Evolutionary conservation across 805 yeast genomes (phyloP).

Genomic region (Cyberlindnera bimundalis): DNA sequence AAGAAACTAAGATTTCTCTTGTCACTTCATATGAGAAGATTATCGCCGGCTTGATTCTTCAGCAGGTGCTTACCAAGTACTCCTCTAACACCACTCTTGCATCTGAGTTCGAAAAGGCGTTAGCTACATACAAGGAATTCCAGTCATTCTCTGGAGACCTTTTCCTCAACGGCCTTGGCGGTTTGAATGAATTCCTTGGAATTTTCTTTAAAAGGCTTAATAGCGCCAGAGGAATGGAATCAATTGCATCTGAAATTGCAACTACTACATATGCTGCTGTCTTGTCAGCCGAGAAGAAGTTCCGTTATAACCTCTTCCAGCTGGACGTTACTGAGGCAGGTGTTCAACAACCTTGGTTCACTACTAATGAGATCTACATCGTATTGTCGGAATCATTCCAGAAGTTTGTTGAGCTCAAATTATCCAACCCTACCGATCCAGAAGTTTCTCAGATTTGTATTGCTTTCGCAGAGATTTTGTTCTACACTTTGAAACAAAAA

Average conservation of each 20-base stretch:
- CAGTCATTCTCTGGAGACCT: conserved; percentile 24
- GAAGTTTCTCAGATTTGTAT: conserved; percentile 29
- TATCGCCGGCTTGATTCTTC: conserved; percentile 38
- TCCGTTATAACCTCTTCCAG: conserved; percentile 33
- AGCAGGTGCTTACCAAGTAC: conserved; percentile 10
- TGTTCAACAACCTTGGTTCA: conserved; percentile 44
- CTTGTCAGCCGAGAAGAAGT: conserved; percentile 38
- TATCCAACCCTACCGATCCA: conserved; percentile 7
- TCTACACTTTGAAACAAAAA: conserved; percentile 36
- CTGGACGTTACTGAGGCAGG: conserved; percentile 30
- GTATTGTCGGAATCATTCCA: conserved; percentile 40
- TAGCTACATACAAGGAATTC: conserved; percentile 7
- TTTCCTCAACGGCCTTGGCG: conserved; percentile 25
- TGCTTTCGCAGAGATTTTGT: conserved; percentile 38
- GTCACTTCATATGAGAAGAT: conserved; percentile 41
- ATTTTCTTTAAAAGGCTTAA: conserved; percentile 24
- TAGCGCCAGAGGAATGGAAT: conserved; percentile 16
- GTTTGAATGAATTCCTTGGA: conserved; percentile 27
- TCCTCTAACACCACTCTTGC: conserved; percentile 1
- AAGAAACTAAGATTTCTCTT: conserved; percentile 36
- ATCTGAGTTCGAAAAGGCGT: conserved; percentile 9
- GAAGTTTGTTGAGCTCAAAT: conserved; percentile 22
- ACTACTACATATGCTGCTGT: conserved; percentile 30
- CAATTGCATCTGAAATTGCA: conserved; percentile 22
- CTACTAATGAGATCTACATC: conserved; percentile 37